These are phyloP conservation scores for Hygrophoropsis aurantiaca DNA, from an alignment of 768 basidiomycete species.

Conservation along the genomic window DNA sequence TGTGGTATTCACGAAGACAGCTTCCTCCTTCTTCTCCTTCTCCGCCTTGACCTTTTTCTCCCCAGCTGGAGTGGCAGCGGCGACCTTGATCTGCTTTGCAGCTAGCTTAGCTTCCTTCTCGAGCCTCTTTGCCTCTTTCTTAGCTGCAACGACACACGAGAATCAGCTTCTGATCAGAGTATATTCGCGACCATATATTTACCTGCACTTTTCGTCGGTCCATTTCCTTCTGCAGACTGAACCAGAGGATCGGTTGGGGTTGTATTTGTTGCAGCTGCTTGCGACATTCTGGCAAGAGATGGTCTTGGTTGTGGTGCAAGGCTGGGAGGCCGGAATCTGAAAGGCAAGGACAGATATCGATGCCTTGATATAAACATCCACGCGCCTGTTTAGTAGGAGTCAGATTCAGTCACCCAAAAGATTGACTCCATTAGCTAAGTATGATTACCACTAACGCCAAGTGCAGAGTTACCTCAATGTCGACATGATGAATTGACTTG, in stretches of 20 bases:
- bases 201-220: slow-evolving; percentile 43
- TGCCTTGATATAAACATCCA: slow-evolving; percentile 17
- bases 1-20: slow-evolving; percentile 84
- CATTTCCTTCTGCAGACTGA: neutral
- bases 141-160: slow-evolving; percentile 42
- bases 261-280: slow-evolving; percentile 1
- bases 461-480: too few relatives aligned
- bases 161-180: slow-evolving; percentile 1
- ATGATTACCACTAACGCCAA: too few relatives aligned
- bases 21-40: slow-evolving; percentile 70
- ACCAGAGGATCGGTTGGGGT: slow-evolving; percentile 1
- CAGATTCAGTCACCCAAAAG: slow-evolving; percentile 4
- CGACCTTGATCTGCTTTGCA: slow-evolving; percentile 52
- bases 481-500: too few relatives aligned
- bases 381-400: slow-evolving; percentile 8
- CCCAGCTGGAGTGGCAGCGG: slow-evolving; percentile 36
- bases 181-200: slow-evolving; percentile 7
- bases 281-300: slow-evolving; percentile 10
- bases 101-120: slow-evolving; percentile 81
- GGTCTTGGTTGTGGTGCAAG: neutral
- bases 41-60: slow-evolving; percentile 77
- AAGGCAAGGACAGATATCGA: slow-evolving; percentile 16
- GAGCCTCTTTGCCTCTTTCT: slow-evolving; percentile 81
- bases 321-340: neutral
- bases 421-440: neutral